phyloP scores from a whole-genome alignment of 805 yeast species.

The Kuraishia borneana region DNA sequence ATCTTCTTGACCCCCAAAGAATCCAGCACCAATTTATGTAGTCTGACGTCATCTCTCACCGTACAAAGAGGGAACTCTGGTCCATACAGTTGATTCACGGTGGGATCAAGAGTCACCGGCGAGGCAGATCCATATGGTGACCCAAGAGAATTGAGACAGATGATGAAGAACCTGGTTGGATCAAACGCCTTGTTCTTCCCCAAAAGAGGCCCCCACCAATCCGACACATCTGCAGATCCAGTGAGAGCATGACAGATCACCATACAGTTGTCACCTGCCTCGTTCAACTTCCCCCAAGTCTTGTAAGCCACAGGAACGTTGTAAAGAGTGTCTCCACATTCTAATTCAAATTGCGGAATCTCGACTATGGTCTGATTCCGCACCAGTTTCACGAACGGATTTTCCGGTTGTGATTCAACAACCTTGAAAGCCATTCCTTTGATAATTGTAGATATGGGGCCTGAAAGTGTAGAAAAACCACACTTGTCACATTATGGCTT shows the following conservation, averaged over 20 bases:
- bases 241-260: conserved; percentile 95
- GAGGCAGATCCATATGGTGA: conserved; percentile 96
- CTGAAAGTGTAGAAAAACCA: too few relatives aligned
- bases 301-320: conserved; percentile 91
- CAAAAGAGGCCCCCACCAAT: conserved; percentile 98
- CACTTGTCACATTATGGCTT: too few relatives aligned
- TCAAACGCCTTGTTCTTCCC: conserved; percentile 86
- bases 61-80: conserved; percentile 94
- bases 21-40: conserved; percentile 71
- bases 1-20: conserved; percentile 66
- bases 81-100: conserved; percentile 69
- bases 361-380: conserved; percentile 69
- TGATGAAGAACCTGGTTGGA: conserved; percentile 73
- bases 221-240: conserved; percentile 89
- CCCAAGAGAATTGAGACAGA: conserved; percentile 88
- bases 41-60: conserved; percentile 80
- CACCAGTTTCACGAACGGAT: conserved; percentile 63
- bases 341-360: conserved; percentile 64
- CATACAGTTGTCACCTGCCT: conserved; percentile 59
- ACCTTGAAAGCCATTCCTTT: neutral
- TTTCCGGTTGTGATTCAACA: conserved; percentile 30
- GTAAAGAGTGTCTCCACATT: conserved; percentile 64
- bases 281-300: conserved; percentile 86
- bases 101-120: conserved; percentile 75
- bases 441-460: too few relatives aligned